Percentiles rank a stretch among this genome's conserved stretches.
Evolutionary conservation across 1,284 basidiomycete species (phyloP).

Genomic region (Ustilago shanxiensis): DNA sequence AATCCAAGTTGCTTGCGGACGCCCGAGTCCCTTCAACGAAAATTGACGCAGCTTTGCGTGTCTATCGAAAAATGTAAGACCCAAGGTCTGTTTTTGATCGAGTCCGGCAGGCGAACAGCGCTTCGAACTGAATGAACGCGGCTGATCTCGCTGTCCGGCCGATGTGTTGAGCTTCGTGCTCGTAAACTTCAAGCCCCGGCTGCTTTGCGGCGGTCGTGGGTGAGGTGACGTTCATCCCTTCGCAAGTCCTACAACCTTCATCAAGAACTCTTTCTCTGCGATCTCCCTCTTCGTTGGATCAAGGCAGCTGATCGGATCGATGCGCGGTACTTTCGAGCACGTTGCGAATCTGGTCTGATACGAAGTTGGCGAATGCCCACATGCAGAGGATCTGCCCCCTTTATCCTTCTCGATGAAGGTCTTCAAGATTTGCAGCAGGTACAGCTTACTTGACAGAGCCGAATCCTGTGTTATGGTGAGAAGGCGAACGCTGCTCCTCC

Average conservation of each 20-base stretch:
- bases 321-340: slow-evolving; percentile 29
- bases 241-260: slow-evolving; percentile 22
- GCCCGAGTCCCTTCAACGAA: no score
- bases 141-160: no score
- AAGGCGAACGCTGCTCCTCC: slow-evolving; percentile 25
- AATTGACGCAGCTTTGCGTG: no score
- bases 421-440: slow-evolving; percentile 37
- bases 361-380: slow-evolving; percentile 34
- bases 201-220: slow-evolving; percentile 2
- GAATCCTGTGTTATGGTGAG: slow-evolving; percentile 39
- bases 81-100: no score
- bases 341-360: slow-evolving; percentile 44
- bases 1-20: no score
- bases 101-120: no score
- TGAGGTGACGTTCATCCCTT: slow-evolving; percentile 24
- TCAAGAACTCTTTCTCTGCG: slow-evolving; percentile 25
- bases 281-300: slow-evolving; percentile 30
- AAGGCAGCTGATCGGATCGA: slow-evolving; percentile 35
- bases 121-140: no score
- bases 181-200: slow-evolving; percentile 1
- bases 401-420: slow-evolving; percentile 19
- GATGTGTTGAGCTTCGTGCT: no score
- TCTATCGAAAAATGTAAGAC: no score
- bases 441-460: slow-evolving; percentile 46
- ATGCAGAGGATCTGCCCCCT: slow-evolving; percentile 10